phyloP scores from a whole-genome alignment of 768 basidiomycete species.

The Lactarius akahatsu region DNA sequence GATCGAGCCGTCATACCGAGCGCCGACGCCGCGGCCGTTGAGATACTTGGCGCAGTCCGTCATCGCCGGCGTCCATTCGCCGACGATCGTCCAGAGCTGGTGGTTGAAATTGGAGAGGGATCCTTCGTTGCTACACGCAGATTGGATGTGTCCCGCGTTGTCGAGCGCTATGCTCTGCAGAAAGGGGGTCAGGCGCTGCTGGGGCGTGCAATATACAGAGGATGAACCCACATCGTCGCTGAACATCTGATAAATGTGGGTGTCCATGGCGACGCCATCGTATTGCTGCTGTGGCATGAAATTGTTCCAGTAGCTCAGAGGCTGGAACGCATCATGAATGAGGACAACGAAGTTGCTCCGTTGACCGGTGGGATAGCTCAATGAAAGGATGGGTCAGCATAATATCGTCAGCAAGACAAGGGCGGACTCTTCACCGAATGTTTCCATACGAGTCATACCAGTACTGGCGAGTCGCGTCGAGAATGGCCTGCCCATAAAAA shows the following conservation, averaged over 20 bases:
- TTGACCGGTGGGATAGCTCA: slow-evolving; percentile 44
- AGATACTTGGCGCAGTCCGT: slow-evolving; percentile 81
- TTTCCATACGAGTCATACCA: slow-evolving; percentile 75
- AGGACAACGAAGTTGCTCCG: slow-evolving; percentile 60
- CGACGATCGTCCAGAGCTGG: slow-evolving; percentile 78
- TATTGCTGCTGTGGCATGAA: slow-evolving; percentile 54
- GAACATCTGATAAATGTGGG: slow-evolving; percentile 79
- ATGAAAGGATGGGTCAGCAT: slow-evolving; percentile 38
- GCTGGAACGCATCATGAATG: slow-evolving; percentile 79
- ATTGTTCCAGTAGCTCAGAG: slow-evolving; percentile 65
- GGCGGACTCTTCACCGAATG: slow-evolving; percentile 50
- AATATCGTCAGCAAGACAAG: slow-evolving; percentile 12
- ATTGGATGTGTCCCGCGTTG: slow-evolving; percentile 55
- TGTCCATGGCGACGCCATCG: slow-evolving; percentile 74
- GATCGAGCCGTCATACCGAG: slow-evolving; percentile 55
- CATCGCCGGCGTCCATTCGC: slow-evolving; percentile 81
- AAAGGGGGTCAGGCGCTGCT: neutral
- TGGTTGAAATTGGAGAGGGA: slow-evolving; percentile 45
- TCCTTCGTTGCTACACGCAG: slow-evolving; percentile 52
- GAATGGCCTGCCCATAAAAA: slow-evolving; percentile 51
- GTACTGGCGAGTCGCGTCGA: slow-evolving; percentile 55
- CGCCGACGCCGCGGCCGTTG: slow-evolving; percentile 76
- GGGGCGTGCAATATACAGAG: neutral
- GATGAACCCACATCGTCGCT: slow-evolving; percentile 43
- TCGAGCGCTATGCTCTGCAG: slow-evolving; percentile 47